A percentile compares a stretch with the other conserved stretches of the same genome.
phyloP scores from a whole-genome alignment of 2,329 filamentous ascomycete genomes.

The Alternaria arbusti region DNA sequence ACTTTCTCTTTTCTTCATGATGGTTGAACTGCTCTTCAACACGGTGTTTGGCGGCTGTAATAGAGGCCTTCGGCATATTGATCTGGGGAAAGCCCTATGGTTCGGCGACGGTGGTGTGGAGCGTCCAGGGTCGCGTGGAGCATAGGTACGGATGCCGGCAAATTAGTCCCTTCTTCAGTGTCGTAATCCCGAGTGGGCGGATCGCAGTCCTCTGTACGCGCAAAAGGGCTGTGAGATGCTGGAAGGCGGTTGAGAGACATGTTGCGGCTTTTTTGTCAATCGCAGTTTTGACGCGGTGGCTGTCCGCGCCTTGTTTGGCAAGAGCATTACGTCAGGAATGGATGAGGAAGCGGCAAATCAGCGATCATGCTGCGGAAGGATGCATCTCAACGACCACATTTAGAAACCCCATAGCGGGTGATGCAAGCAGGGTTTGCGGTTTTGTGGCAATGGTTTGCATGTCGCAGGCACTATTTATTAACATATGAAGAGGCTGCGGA shows the following conservation, averaged over 20 bases:
- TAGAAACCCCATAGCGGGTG: slow-evolving; percentile 6
- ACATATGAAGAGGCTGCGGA: slow-evolving; percentile 5
- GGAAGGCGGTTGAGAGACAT: not conserved
- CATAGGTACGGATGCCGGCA: not conserved
- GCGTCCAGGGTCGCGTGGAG: slow-evolving; percentile 22
- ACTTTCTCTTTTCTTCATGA: slow-evolving; percentile 28
- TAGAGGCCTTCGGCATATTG: slow-evolving; percentile 33
- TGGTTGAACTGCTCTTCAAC: slow-evolving; percentile 20
- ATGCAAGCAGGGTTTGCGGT: slow-evolving; percentile 9
- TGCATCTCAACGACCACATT: slow-evolving; percentile 19
- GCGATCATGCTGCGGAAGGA: slow-evolving; percentile 2
- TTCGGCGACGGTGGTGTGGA: slow-evolving; percentile 29
- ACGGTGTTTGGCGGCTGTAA: slow-evolving; percentile 19
- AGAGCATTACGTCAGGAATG: slow-evolving; percentile 16
- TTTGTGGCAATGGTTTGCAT: not conserved
- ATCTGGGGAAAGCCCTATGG: slow-evolving; percentile 9
- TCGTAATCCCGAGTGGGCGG: not conserved
- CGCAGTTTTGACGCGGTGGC: slow-evolving; percentile 4
- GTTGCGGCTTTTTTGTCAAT: slow-evolving; percentile 1
- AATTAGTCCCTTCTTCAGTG: not conserved
- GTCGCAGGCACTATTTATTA: not conserved
- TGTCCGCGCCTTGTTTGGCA: slow-evolving; percentile 10
- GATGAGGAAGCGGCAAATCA: slow-evolving; percentile 3
- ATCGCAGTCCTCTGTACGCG: not conserved
- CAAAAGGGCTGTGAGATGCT: not conserved